phyloP scores from a whole-genome alignment of 192 early-diverging fungal genomes.

The Coemansia reversa region DNA sequence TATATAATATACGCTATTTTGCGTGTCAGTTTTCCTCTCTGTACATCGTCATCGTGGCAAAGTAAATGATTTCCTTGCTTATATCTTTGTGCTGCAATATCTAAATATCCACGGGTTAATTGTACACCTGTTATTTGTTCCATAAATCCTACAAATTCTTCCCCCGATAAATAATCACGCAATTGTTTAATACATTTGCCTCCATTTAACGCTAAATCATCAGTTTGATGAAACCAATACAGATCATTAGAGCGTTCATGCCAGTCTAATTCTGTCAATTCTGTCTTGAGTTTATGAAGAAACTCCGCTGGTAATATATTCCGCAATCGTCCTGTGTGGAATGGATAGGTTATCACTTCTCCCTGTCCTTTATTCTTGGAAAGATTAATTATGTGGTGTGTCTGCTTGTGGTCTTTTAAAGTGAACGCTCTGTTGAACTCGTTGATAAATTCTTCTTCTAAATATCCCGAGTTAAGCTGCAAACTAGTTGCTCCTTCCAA shows the following conservation, averaged over 20 bases:
- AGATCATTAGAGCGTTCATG: conserved; percentile 64
- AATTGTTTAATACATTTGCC: conserved; percentile 52
- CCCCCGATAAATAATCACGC: conserved; percentile 60
- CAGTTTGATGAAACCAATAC: conserved; percentile 69
- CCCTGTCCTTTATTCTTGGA: conserved; percentile 9
- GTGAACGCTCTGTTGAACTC: conserved; percentile 29
- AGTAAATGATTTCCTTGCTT: conserved; percentile 61
- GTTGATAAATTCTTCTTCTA: conserved; percentile 22
- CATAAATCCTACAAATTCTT: conserved; percentile 62
- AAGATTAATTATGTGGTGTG: background rate
- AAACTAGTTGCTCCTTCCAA: background rate
- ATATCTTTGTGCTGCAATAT: conserved; percentile 70
- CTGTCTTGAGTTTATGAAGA: conserved; percentile 20
- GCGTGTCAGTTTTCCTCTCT: conserved; percentile 57
- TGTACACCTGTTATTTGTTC: conserved; percentile 61
- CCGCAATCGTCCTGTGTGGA: conserved; percentile 33
- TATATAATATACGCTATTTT: conserved; percentile 74
- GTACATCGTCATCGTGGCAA: conserved; percentile 76
- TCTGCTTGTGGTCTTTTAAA: background rate
- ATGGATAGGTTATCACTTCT: conserved; percentile 22
- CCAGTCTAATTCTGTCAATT: conserved; percentile 31
- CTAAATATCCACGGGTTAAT: conserved; percentile 59
- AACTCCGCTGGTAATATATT: conserved; percentile 19
- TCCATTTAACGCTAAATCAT: conserved; percentile 57
- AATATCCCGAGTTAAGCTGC: conserved; percentile 22